These are phyloP conservation scores for Obba rivulosa DNA, from an alignment of 768 basidiomycete species.

Conservation along the genomic window DNA sequence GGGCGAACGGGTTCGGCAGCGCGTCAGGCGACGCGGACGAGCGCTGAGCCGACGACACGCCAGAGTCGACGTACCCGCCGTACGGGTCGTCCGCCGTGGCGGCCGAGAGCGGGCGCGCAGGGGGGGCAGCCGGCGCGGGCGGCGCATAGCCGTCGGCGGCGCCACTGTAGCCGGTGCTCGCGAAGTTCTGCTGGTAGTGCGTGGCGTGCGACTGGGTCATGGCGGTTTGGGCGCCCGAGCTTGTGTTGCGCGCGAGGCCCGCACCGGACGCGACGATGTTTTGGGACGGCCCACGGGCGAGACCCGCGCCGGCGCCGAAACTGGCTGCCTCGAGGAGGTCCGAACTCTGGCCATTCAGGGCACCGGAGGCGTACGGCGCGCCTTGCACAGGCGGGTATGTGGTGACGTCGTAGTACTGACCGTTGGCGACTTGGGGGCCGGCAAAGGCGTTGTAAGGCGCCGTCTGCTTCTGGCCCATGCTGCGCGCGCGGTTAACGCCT, in stretches of 20 bases:
- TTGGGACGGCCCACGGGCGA: conserved; percentile 9
- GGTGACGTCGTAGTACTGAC: conserved; percentile 4
- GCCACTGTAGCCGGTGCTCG: conserved; percentile 3
- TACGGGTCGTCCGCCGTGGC: conserved; percentile 16
- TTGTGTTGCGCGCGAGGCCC: conserved; percentile 14
- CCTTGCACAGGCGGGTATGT: not conserved
- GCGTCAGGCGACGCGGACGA: not conserved
- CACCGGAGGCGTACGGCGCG: conserved; percentile 1
- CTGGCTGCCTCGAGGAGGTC: conserved; percentile 22
- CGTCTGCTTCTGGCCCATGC: conserved; percentile 25
- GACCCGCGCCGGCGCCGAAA: conserved; percentile 8
- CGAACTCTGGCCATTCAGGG: conserved; percentile 5
- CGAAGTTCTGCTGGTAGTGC: conserved; percentile 4
- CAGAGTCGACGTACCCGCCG: conserved; percentile 14
- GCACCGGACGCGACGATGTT: not conserved
- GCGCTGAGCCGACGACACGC: not conserved
- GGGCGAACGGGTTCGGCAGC: conserved; percentile 8
- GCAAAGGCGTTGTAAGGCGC: conserved; percentile 37
- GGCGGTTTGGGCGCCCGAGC: conserved; percentile 8
- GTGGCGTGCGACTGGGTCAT: not conserved
- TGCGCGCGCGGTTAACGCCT: conserved; percentile 25
- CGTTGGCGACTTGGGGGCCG: conserved; percentile 17
- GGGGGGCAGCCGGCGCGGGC: conserved; percentile 1
- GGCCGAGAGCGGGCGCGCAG: conserved; percentile 8
- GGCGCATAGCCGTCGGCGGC: not conserved